Evolutionary conservation across 257 asterid species (phyloP).

Genomic region (Scutellaria barbata): DNA sequence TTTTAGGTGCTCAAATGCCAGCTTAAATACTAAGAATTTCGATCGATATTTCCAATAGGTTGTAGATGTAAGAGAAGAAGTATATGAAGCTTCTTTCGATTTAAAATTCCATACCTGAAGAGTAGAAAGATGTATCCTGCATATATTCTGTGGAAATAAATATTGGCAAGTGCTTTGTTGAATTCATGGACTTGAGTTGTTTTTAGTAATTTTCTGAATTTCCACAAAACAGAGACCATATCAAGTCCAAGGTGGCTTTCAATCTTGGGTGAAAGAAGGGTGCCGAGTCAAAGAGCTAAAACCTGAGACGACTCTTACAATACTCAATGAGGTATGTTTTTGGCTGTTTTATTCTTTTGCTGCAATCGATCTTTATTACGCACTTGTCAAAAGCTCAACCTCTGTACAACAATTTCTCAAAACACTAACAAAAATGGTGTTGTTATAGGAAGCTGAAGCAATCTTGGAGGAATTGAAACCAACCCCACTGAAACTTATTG

Average conservation of each 20-base stretch:
- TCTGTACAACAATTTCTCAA: not conserved
- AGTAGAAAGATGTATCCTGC: not conserved
- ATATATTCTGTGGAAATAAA: not conserved
- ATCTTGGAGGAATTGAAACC: constrained; percentile 84
- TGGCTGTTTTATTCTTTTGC: not conserved
- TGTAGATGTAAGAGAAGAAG: not conserved
- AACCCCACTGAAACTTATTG: constrained; percentile 69
- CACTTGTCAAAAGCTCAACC: not conserved
- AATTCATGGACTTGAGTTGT: not conserved
- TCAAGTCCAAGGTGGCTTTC: constrained; percentile 87
- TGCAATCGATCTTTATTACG: not conserved
- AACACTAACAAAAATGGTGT: constrained; percentile 30
- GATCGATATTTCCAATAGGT: not conserved
- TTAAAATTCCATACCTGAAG: not conserved
- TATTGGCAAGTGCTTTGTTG: not conserved
- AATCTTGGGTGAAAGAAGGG: constrained; percentile 77
- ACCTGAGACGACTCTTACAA: constrained; percentile 81
- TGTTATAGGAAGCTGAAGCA: constrained; percentile 83
- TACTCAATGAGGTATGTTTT: constrained; percentile 69
- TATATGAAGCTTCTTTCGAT: not conserved
- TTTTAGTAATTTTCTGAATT: constrained; percentile 5
- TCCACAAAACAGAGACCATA: constrained; percentile 60
- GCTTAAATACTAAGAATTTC: not conserved
- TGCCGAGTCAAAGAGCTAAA: constrained; percentile 74
- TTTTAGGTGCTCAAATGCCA: not conserved